phyloP scores from a whole-genome alignment of 2,329 filamentous ascomycete species.

The Epichloe elymi region DNA sequence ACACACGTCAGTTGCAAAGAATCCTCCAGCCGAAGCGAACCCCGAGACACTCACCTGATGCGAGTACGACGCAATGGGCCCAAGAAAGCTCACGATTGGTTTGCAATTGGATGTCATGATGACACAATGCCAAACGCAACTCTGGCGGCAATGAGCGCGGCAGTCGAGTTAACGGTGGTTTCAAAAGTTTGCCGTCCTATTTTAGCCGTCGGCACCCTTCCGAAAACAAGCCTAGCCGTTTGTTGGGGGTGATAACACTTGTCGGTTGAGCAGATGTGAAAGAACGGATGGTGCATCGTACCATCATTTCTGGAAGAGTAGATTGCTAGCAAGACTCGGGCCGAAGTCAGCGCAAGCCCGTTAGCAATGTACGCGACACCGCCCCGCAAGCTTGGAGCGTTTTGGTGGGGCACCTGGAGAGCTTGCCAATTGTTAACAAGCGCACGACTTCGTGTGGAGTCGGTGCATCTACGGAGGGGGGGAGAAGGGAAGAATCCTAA shows the following conservation, averaged over 20 bases:
- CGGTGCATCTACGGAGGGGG: too few species aligned
- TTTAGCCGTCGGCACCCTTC: not conserved
- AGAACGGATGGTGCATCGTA: too few species aligned
- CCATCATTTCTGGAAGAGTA: not conserved
- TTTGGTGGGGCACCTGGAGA: not conserved
- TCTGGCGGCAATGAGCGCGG: not conserved
- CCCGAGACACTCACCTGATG: conserved; percentile 29
- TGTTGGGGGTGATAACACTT: not conserved
- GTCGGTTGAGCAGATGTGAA: not conserved
- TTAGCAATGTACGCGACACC: not conserved
- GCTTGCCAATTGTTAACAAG: not conserved
- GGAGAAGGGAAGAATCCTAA: too few species aligned
- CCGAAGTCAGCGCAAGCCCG: not conserved
- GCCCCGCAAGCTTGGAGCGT: not conserved
- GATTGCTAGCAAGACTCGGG: not conserved
- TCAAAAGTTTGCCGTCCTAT: not conserved
- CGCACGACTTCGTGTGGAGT: too few species aligned
- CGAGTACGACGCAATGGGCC: conserved; percentile 35
- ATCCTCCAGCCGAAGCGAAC: not conserved
- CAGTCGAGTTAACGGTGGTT: not conserved
- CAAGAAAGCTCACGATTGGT: conserved; percentile 35
- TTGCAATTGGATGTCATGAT: conserved; percentile 19
- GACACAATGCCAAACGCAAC: not conserved
- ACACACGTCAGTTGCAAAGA: not conserved
- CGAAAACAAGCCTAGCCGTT: not conserved